A percentile compares a stretch with the other conserved stretches of the same genome.
phyloP scores from a whole-genome alignment of 2,329 filamentous ascomycete genomes.

The Alternaria angustiovoidea region DNA sequence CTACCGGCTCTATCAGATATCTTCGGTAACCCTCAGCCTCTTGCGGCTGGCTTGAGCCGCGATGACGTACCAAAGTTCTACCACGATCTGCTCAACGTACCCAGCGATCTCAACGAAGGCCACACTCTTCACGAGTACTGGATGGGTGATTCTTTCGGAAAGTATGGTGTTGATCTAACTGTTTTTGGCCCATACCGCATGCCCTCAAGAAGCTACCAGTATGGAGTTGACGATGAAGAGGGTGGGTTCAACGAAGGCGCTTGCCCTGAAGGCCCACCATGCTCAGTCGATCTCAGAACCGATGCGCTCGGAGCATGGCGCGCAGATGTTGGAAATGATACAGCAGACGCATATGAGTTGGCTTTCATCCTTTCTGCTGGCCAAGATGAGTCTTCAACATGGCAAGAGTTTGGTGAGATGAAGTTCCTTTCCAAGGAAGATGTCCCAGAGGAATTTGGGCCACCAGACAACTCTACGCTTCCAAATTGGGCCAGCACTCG shows the following conservation, averaged over 20 bases:
- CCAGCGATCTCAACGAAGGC: conserved; percentile 58
- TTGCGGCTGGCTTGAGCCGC: conserved; percentile 53
- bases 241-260: conserved; percentile 58
- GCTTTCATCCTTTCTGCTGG: conserved; percentile 64
- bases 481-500: conserved; percentile 60
- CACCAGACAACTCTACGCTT: conserved; percentile 54
- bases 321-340: conserved; percentile 60
- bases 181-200: conserved; percentile 62
- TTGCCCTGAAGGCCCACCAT: conserved; percentile 56
- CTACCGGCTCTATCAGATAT: conserved; percentile 57
- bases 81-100: conserved; percentile 60
- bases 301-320: conserved; percentile 62
- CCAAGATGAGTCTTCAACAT: conserved; percentile 64
- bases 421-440: conserved; percentile 59
- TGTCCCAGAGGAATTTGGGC: conserved; percentile 60
- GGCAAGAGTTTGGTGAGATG: conserved; percentile 67
- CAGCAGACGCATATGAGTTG: conserved; percentile 59
- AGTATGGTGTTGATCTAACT: conserved; percentile 63
- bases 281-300: conserved; percentile 59
- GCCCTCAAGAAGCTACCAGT: conserved; percentile 59
- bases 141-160: conserved; percentile 64
- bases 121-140: conserved; percentile 66
- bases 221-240: conserved; percentile 57
- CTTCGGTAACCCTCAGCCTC: conserved; percentile 60
- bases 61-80: conserved; percentile 61